These are phyloP conservation scores for Mycena filopes DNA, from an alignment of 768 basidiomycete genomes.

Conservation along the genomic window DNA sequence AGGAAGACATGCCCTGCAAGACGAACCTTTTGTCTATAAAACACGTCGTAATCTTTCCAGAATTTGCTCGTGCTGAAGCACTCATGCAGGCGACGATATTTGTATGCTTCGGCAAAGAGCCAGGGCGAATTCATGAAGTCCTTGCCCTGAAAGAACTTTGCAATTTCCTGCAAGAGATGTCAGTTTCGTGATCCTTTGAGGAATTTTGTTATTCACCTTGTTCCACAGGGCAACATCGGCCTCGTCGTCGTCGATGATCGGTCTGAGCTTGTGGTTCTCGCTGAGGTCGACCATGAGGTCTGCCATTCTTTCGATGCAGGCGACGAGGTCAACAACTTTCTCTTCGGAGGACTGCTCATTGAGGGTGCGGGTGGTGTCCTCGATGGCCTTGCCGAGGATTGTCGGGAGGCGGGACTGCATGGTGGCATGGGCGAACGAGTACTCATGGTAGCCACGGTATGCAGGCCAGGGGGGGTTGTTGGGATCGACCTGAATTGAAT, in stretches of 20 bases:
- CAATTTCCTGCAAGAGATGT: constrained; percentile 65
- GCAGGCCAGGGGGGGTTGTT: constrained; percentile 89
- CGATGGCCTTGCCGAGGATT: constrained; percentile 95
- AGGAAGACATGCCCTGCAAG: not conserved
- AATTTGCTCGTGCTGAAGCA: constrained; percentile 92
- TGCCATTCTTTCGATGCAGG: constrained; percentile 91
- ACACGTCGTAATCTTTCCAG: constrained; percentile 93
- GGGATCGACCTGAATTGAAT: constrained; percentile 67
- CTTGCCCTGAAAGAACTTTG: constrained; percentile 92
- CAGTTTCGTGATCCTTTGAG: too few species aligned
- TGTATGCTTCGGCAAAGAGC: constrained; percentile 96
- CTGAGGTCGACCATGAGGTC: constrained; percentile 89
- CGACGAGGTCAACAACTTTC: constrained; percentile 82
- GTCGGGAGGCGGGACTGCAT: constrained; percentile 97
- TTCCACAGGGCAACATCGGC: constrained; percentile 97
- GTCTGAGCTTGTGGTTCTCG: constrained; percentile 83
- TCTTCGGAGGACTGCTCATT: constrained; percentile 90
- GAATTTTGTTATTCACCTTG: constrained; percentile 67
- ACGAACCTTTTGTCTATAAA: constrained; percentile 90
- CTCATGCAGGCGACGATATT: constrained; percentile 91
- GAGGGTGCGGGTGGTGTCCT: constrained; percentile 88
- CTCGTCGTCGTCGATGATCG: constrained; percentile 91
- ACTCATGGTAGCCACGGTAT: constrained; percentile 83
- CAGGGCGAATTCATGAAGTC: constrained; percentile 97
- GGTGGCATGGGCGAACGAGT: constrained; percentile 89